Evolutionary conservation across 345 rosid species (phyloP).

Genomic region (Camelina hispida): DNA sequence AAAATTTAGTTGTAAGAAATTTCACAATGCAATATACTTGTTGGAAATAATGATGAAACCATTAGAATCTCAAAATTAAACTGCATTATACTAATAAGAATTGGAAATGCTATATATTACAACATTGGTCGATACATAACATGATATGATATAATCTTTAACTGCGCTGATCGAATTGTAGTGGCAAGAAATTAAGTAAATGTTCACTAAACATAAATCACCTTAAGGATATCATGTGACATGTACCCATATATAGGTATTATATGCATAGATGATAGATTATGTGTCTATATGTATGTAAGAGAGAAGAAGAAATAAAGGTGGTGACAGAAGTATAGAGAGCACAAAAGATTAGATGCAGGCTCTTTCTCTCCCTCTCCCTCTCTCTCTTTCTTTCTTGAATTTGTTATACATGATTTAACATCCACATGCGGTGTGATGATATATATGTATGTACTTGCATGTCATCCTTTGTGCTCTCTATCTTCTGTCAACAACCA

Average conservation of each 20-base stretch:
- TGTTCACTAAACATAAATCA: conserved; percentile 4
- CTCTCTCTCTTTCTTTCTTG: conserved; percentile 27
- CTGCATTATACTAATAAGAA: background rate
- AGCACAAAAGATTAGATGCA: conserved; percentile 79
- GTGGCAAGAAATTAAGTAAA: background rate
- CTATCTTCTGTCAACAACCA: conserved; percentile 95
- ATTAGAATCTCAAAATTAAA: background rate
- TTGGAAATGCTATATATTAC: background rate
- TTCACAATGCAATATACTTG: conserved; percentile 5
- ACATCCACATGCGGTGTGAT: conserved; percentile 23
- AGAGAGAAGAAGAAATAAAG: conserved; percentile 33
- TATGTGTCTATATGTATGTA: background rate
- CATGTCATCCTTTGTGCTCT: conserved; percentile 93
- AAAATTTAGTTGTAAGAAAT: background rate
- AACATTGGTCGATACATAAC: no score
- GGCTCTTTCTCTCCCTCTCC: conserved; percentile 11
- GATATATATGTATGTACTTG: conserved; percentile 50
- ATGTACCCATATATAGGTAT: background rate
- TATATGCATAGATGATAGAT: background rate
- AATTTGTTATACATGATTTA: background rate
- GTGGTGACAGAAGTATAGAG: conserved; percentile 91
- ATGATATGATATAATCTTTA: no score
- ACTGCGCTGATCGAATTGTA: background rate
- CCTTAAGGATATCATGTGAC: background rate
- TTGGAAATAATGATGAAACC: background rate